Percentiles rank a stretch among this genome's conserved stretches.
Conservation (phyloP, 2,329 filamentous ascomycete genomes). For the Coniochaeta sp. region DNA sequence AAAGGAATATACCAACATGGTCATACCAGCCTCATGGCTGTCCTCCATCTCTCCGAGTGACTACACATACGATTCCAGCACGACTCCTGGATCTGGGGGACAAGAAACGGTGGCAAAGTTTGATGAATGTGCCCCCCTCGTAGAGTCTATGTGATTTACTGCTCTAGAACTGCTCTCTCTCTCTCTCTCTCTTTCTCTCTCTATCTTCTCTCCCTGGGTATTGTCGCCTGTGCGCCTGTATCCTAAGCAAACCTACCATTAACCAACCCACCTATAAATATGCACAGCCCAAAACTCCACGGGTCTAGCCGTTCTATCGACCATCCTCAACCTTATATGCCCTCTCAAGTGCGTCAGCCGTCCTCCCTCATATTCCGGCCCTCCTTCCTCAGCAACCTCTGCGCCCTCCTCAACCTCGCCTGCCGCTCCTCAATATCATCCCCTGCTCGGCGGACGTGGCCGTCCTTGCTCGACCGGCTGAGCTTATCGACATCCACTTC, state of each 20-base stretch:
- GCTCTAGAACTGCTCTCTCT: neutral
- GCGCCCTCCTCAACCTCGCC: constrained; percentile 31
- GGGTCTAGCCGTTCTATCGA: neutral
- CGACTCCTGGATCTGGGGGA: neutral
- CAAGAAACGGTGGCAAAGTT: neutral
- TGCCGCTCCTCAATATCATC: constrained; percentile 22
- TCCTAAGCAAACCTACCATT: neutral
- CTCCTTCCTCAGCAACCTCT: constrained; percentile 24
- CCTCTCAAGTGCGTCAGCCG: neutral
- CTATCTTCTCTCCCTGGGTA: neutral
- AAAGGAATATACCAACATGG: neutral
- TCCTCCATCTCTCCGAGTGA: neutral
- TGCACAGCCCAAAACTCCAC: neutral
- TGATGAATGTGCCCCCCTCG: neutral
- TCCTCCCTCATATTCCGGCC: neutral
- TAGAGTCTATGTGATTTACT: neutral
- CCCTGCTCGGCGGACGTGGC: constrained; percentile 11
- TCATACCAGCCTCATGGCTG: neutral
- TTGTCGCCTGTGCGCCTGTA: neutral
- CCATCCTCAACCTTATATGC: neutral
- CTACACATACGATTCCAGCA: neutral
- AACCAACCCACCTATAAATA: neutral
- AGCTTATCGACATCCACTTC: constrained; percentile 15
- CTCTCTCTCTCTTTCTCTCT: neutral
- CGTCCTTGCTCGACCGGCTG: constrained; percentile 12